Percentiles rank a stretch among this genome's conserved stretches.
phyloP scores from a whole-genome alignment of 371 early-diverging fungal species.

The Batkoa obscura region DNA sequence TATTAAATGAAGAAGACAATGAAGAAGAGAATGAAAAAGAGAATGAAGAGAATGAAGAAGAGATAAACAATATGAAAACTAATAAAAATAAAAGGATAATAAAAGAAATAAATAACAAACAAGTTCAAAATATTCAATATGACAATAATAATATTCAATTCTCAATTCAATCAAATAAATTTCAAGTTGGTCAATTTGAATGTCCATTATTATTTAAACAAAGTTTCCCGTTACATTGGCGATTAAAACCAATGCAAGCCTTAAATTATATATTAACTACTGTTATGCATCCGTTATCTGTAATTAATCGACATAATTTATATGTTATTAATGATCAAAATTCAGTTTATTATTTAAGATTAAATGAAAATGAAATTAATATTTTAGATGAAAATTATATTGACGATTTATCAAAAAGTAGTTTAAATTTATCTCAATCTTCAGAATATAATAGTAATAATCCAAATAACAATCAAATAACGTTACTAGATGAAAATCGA shows the following conservation, averaged over 20 bases:
- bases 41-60: slow-evolving; percentile 6
- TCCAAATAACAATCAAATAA: too few species aligned
- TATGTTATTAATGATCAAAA: slow-evolving; percentile 37
- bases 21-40: neutral
- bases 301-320: slow-evolving; percentile 53
- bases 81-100: too few species aligned
- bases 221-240: slow-evolving; percentile 52
- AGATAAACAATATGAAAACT: neutral
- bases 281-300: slow-evolving; percentile 34
- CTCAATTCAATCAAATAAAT: slow-evolving; percentile 19
- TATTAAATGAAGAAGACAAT: slow-evolving; percentile 8
- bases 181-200: slow-evolving; percentile 45
- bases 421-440: too few species aligned
- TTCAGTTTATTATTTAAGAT: slow-evolving; percentile 35
- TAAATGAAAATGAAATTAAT: slow-evolving; percentile 13
- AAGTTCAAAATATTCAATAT: too few species aligned
- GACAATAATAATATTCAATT: too few species aligned
- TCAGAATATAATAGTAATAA: neutral
- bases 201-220: slow-evolving; percentile 41
- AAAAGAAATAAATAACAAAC: too few species aligned
- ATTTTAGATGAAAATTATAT: too few species aligned
- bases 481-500: too few species aligned
- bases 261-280: slow-evolving; percentile 29
- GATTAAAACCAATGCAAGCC: slow-evolving; percentile 44
- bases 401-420: neutral